Conservation (phyloP, 2,329 filamentous ascomycete species). For the Beauveria asiatica region DNA sequence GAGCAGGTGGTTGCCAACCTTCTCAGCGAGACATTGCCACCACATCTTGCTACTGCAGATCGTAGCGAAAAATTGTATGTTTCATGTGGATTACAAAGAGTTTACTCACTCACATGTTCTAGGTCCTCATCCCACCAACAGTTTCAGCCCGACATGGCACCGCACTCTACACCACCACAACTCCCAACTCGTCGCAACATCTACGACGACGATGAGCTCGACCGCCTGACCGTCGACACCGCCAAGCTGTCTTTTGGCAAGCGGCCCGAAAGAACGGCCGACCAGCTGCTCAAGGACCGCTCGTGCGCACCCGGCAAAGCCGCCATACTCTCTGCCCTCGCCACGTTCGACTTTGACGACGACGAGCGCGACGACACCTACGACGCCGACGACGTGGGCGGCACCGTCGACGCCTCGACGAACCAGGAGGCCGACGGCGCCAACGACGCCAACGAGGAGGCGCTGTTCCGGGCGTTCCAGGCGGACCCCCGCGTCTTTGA, state of each 20-base stretch:
- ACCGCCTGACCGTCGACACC: constrained; percentile 57
- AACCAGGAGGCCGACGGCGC: constrained; percentile 38
- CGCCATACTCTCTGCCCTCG: constrained; percentile 79
- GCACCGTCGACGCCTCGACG: constrained; percentile 66
- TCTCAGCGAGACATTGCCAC: constrained; percentile 66
- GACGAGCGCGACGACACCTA: constrained; percentile 97
- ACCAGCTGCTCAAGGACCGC: constrained; percentile 60
- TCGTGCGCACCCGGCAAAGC: constrained; percentile 65
- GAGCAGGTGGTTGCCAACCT: constrained; percentile 76
- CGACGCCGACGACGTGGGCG: constrained; percentile 84
- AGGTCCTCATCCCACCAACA: constrained; percentile 21
- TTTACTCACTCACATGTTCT: background rate
- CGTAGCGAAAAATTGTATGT: constrained; percentile 54
- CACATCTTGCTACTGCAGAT: constrained; percentile 56
- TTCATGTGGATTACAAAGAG: background rate
- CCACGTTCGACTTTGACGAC: constrained; percentile 85
- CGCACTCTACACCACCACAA: constrained; percentile 50
- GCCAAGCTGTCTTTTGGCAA: constrained; percentile 74
- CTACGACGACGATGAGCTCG: constrained; percentile 74
- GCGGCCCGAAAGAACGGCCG: constrained; percentile 54
- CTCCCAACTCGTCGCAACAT: constrained; percentile 59
- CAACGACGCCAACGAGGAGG: constrained; percentile 55
- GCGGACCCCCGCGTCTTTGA: constrained; percentile 57
- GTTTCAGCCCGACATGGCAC: constrained; percentile 36
- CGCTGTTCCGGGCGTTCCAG: constrained; percentile 65